A percentile compares a stretch with the other conserved stretches of the same genome.
Evolutionary conservation across 805 yeast species (phyloP).

Genomic region (Wickerhamia fluorescens): DNA sequence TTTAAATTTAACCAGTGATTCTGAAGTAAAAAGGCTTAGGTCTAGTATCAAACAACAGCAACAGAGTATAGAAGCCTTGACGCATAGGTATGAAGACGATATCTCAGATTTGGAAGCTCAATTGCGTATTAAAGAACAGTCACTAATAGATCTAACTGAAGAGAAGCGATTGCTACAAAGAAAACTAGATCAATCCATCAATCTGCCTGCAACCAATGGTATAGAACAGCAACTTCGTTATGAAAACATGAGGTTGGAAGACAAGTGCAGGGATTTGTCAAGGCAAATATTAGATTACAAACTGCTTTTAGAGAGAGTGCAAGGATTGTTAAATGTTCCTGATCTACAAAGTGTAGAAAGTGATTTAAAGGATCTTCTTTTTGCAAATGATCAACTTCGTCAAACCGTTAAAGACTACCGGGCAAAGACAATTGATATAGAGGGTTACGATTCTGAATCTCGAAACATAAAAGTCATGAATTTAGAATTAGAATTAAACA

Average conservation of each 20-base stretch:
- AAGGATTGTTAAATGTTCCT: slow-evolving; percentile 3
- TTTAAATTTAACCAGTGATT: not conserved
- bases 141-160: too few relatives aligned
- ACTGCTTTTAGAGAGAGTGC: slow-evolving; percentile 2
- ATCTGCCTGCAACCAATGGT: too few relatives aligned
- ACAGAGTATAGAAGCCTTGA: not conserved
- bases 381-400: slow-evolving; percentile 8
- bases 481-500: slow-evolving; percentile 3
- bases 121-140: too few relatives aligned
- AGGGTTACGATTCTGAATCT: too few relatives aligned
- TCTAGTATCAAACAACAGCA: not conserved
- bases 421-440: not conserved
- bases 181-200: too few relatives aligned
- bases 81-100: too few relatives aligned
- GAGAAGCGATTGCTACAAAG: too few relatives aligned
- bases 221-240: slow-evolving; percentile 1
- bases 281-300: slow-evolving; percentile 3
- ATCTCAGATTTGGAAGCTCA: not conserved
- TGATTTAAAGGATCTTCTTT: slow-evolving; percentile 6
- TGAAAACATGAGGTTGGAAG: slow-evolving; percentile 1
- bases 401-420: slow-evolving; percentile 4
- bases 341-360: slow-evolving; percentile 4
- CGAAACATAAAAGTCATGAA: too few relatives aligned
- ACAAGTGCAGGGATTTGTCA: slow-evolving; percentile 4
- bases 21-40: not conserved